Evolutionary conservation across 2,329 filamentous ascomycete genomes (phyloP).

Genomic region (Phaeosphaeria sp.): DNA sequence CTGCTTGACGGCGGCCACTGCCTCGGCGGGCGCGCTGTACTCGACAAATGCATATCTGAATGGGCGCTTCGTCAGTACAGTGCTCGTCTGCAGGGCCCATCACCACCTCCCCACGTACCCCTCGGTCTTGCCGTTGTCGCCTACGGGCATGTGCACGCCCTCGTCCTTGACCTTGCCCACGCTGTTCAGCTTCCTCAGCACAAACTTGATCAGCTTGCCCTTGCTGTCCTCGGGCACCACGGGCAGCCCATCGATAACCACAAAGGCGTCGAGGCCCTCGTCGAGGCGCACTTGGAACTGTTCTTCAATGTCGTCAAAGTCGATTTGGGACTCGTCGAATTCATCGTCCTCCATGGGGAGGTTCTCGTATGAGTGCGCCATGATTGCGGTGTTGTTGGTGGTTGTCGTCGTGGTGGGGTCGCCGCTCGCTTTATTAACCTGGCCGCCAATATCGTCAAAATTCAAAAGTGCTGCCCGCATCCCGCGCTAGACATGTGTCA

Average conservation of each 20-base stretch:
- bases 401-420: constrained; percentile 23
- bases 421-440: constrained; percentile 18
- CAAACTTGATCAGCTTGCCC: constrained; percentile 93
- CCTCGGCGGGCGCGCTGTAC: constrained; percentile 89
- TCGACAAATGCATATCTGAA: constrained; percentile 94
- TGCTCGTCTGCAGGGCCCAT: constrained; percentile 1
- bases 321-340: constrained; percentile 92
- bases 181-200: constrained; percentile 88
- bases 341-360: constrained; percentile 85
- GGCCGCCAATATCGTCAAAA: constrained; percentile 24
- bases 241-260: constrained; percentile 94
- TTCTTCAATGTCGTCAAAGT: constrained; percentile 91
- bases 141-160: constrained; percentile 90
- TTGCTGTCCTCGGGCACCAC: constrained; percentile 88
- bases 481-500: constrained; percentile 14
- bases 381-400: constrained; percentile 57
- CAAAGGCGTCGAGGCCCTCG: constrained; percentile 93
- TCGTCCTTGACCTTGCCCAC: constrained; percentile 88
- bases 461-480: constrained; percentile 33
- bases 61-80: constrained; percentile 27
- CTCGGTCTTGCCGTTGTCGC: constrained; percentile 83
- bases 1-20: constrained; percentile 84
- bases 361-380: constrained; percentile 94
- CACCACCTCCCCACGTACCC: constrained; percentile 64
- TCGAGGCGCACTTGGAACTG: constrained; percentile 96